Base-by-base conservation (phyloP, 208 protist genomes). In the Trypanosoma melophagium region DNA sequence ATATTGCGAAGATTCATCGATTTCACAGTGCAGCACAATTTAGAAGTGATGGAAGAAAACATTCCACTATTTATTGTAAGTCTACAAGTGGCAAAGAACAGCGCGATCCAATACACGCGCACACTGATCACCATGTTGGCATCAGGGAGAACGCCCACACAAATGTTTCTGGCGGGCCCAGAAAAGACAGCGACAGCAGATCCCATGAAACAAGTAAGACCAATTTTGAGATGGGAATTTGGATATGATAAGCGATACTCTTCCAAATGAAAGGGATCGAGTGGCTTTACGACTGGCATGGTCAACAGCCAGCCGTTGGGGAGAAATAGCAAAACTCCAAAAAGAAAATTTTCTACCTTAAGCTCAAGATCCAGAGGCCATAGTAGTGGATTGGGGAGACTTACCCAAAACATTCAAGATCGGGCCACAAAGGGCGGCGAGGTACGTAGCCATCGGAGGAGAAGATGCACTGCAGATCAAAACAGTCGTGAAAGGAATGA, bases 21-120 rank as follows among this genome's bases (percentile, higher is more conserved):
- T 0, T 66, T 56, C 45, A 25, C 60, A n/a, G 13, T 10, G 7
- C 54, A 41, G 16, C 5, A 66, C 60, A 47, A 40, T 22, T 47
- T 66, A 16, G 42, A 25, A 45, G 17, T 38, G 0, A 4, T 7
- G 45, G 45, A 66, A 51, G 16, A 47, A 42, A 66, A 41, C 17
- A 25, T 66, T 14, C 28, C 47, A 12, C 47, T 55, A 13, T 66
- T 53, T 56, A 66, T 66, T 42, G 41, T 55, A 38, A 55, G 60
- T 66, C 41, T 66, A 35, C 60, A 55, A 40, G 45, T 66, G 7
- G 47, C 41, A 38, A 66, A 55, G 49, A 55, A 45, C 60, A 66
- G 47, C 25, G 1, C 60, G 14, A 25, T 66, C 4, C 60, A 66
- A 25, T 56, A 55, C 1, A 55, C 47, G 19, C 13, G 60, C 14